phyloP scores from a whole-genome alignment of 805 yeast genomes.

The Phaffomyces thermotolerans region DNA sequence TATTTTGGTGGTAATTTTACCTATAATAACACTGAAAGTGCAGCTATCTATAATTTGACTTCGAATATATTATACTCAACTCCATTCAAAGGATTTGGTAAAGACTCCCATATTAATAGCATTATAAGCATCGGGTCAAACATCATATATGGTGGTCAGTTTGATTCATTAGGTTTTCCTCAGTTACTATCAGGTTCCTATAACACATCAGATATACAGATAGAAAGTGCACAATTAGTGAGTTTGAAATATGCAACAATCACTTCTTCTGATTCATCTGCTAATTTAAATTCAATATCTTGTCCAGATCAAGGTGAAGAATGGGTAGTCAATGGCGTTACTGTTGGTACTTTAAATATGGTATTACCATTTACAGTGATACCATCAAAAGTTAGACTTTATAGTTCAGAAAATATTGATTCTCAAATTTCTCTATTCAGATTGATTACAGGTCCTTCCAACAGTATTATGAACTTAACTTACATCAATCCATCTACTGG shows the following conservation, averaged over 20 bases:
- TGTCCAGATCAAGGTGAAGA: slow-evolving; percentile 48
- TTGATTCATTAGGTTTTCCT: slow-evolving; percentile 37
- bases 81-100: slow-evolving; percentile 73
- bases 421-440: slow-evolving; percentile 55
- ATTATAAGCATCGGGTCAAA: slow-evolving; percentile 47
- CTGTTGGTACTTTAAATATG: slow-evolving; percentile 62
- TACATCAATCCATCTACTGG: slow-evolving; percentile 72
- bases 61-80: slow-evolving; percentile 36
- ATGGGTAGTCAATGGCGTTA: slow-evolving; percentile 46
- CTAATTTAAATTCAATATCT: slow-evolving; percentile 22
- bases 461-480: slow-evolving; percentile 87
- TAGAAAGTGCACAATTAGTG: slow-evolving; percentile 54
- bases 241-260: slow-evolving; percentile 51
- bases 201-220: slow-evolving; percentile 32
- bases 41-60: slow-evolving; percentile 53
- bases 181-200: slow-evolving; percentile 23
- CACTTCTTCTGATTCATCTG: slow-evolving; percentile 31
- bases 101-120: slow-evolving; percentile 50
- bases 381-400: slow-evolving; percentile 71
- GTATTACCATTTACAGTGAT: slow-evolving; percentile 45
- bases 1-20: slow-evolving; percentile 79
- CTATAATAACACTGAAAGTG: slow-evolving; percentile 47
- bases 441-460: slow-evolving; percentile 66
- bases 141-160: slow-evolving; percentile 75
- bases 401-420: slow-evolving; percentile 44